A percentile compares a stretch with the other conserved stretches of the same genome.
phyloP scores from a whole-genome alignment of 352 stramenopile genomes.

The Phytophthora hybrid region DNA sequence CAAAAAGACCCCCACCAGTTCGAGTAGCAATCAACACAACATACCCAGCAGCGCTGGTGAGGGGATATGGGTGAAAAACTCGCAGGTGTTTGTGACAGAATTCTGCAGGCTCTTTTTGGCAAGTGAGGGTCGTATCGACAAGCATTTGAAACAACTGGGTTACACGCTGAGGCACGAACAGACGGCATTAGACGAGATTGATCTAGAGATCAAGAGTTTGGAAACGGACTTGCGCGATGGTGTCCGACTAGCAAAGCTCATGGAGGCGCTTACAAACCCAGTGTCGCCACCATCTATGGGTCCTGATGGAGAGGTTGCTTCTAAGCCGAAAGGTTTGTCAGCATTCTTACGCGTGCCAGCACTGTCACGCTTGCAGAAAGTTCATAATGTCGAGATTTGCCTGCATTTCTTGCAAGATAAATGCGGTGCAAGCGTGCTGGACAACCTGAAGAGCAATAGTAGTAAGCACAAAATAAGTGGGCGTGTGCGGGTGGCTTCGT shows the following conservation, averaged over 20 bases:
- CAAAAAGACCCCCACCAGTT: slow-evolving; percentile 3
- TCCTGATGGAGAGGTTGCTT: slow-evolving; percentile 4
- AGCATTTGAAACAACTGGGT: slow-evolving; percentile 90
- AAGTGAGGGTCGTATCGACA: slow-evolving; percentile 95
- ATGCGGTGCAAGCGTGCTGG: slow-evolving; percentile 64
- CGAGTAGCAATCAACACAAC: slow-evolving; percentile 4
- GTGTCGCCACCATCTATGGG: slow-evolving; percentile 3
- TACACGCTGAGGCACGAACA: slow-evolving; percentile 93
- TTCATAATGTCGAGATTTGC: slow-evolving; percentile 96
- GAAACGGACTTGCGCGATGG: slow-evolving; percentile 97
- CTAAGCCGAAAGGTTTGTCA: slow-evolving; percentile 56
- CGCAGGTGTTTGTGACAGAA: slow-evolving; percentile 90
- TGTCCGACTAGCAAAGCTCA: slow-evolving; percentile 92
- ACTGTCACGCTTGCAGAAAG: slow-evolving; percentile 95
- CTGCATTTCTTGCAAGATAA: slow-evolving; percentile 85
- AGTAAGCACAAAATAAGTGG: slow-evolving; percentile 27
- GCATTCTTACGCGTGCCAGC: slow-evolving; percentile 93
- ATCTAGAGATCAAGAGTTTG: slow-evolving; percentile 93
- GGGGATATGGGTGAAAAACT: slow-evolving; percentile 89
- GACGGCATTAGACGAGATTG: slow-evolving; percentile 94
- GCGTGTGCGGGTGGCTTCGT: slow-evolving; percentile 43
- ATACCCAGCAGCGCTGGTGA: slow-evolving; percentile 15
- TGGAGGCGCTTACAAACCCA: slow-evolving; percentile 88
- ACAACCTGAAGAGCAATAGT: slow-evolving; percentile 54
- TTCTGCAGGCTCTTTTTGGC: slow-evolving; percentile 95